Percentiles rank a stretch among this genome's conserved stretches.
phyloP scores from a whole-genome alignment of 805 yeast species.

The Saccharomyces jurei region DNA sequence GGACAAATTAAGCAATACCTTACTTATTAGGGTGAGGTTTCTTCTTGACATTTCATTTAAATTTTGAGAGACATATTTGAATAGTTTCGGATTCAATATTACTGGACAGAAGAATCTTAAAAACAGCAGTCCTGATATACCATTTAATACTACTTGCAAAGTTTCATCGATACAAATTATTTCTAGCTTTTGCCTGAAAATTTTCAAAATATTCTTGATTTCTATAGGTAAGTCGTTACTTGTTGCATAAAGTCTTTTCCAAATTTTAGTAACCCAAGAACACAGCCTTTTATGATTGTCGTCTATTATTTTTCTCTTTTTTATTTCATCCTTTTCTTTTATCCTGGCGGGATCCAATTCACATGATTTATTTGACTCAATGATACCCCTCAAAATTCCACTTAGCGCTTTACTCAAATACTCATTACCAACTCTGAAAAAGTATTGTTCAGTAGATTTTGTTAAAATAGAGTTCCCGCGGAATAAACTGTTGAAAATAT shows the following conservation, averaged over 20 bases:
- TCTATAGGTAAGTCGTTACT: slow-evolving; percentile 68
- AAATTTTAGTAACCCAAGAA: slow-evolving; percentile 46
- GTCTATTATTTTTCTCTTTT: slow-evolving; percentile 35
- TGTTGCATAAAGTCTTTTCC: slow-evolving; percentile 58
- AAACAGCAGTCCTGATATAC: slow-evolving; percentile 77
- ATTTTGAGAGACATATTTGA: slow-evolving; percentile 61
- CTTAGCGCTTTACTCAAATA: slow-evolving; percentile 70
- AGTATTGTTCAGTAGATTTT: slow-evolving; percentile 70
- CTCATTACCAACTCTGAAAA: slow-evolving; percentile 69
- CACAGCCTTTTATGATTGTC: slow-evolving; percentile 43
- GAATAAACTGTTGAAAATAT: slow-evolving; percentile 55
- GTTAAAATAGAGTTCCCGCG: slow-evolving; percentile 82
- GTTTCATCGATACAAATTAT: slow-evolving; percentile 42
- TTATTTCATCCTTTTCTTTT: slow-evolving; percentile 28
- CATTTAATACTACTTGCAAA: slow-evolving; percentile 46
- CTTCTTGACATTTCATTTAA: slow-evolving; percentile 67
- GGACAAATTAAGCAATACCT: slow-evolving; percentile 69
- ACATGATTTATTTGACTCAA: slow-evolving; percentile 45
- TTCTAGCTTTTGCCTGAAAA: slow-evolving; percentile 58
- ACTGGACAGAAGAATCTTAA: slow-evolving; percentile 87
- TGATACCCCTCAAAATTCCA: slow-evolving; percentile 49
- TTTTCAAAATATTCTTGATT: slow-evolving; percentile 55
- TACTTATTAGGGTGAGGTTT: slow-evolving; percentile 74
- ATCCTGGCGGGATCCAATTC: slow-evolving; percentile 75
- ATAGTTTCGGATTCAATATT: slow-evolving; percentile 78